These are phyloP conservation scores for Nothomitra cinnamomea DNA, from an alignment of 2,329 filamentous ascomycete species.

Conservation along the genomic window DNA sequence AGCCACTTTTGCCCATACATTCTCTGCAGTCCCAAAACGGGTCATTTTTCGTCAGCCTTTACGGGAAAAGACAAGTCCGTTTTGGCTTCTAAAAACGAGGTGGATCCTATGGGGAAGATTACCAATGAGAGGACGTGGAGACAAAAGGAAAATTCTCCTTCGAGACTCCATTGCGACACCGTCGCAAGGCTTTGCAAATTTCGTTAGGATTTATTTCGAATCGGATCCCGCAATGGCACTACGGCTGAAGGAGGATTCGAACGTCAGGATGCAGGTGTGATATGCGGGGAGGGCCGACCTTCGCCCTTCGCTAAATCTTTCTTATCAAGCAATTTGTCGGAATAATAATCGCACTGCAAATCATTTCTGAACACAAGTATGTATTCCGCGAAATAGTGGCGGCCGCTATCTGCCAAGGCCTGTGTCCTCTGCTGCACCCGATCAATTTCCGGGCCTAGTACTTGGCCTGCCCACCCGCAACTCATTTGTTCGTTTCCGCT, in stretches of 20 bases:
- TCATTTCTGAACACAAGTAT: background rate
- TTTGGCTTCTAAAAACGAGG: background rate
- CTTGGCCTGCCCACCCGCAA: no score
- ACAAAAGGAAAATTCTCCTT: background rate
- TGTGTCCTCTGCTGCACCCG: background rate
- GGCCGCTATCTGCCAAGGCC: conserved; percentile 1
- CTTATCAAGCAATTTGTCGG: no score
- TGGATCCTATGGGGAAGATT: background rate
- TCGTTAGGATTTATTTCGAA: no score
- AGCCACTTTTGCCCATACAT: background rate
- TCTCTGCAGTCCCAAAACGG: background rate
- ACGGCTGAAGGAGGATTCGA: no score
- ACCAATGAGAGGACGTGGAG: background rate
- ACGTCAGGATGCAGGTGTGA: no score
- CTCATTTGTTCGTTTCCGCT: background rate
- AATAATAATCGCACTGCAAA: no score
- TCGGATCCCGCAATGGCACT: no score
- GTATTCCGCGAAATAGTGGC: background rate
- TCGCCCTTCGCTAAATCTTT: no score
- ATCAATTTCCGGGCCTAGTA: background rate
- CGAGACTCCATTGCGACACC: background rate
- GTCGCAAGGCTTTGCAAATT: no score
- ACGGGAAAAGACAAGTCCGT: background rate
- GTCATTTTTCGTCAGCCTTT: conserved; percentile 1
- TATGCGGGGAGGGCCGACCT: no score